Conservation (phyloP, 805 yeast genomes). For the Sugiyamaella smithiae region DNA sequence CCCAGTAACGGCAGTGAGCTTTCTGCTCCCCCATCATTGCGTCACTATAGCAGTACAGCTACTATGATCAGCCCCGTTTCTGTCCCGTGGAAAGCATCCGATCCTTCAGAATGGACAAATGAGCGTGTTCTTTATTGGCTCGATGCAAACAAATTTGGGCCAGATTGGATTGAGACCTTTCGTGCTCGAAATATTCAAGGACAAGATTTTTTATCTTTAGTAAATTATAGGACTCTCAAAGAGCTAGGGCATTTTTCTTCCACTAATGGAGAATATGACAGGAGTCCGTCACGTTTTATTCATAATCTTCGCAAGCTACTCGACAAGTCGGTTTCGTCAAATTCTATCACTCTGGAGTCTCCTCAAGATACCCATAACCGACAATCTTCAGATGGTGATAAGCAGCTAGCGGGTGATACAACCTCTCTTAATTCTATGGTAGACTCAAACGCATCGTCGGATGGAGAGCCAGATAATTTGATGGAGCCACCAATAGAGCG, state of each 20-base stretch:
- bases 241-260: constrained; percentile 38
- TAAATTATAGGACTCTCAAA: constrained; percentile 63
- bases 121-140: constrained; percentile 70
- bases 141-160: constrained; percentile 62
- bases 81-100: constrained; percentile 48
- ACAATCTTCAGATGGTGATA: not conserved
- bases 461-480: not conserved
- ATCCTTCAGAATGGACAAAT: constrained; percentile 67
- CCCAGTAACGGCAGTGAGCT: constrained; percentile 3
- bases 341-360: not conserved
- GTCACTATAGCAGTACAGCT: not conserved
- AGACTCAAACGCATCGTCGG: not conserved
- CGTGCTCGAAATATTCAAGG: constrained; percentile 56
- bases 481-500: not conserved
- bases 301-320: constrained; percentile 49
- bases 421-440: not conserved
- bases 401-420: not conserved
- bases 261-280: constrained; percentile 38
- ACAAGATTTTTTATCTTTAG: constrained; percentile 59
- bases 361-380: not conserved
- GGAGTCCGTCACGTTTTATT: constrained; percentile 57
- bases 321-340: constrained; percentile 25
- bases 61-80: constrained; percentile 15
- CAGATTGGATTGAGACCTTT: constrained; percentile 70
- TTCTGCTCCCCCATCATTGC: not conserved